Conservation (phyloP, 2,329 filamentous ascomycete genomes). For the Balansia obtecta region DNA sequence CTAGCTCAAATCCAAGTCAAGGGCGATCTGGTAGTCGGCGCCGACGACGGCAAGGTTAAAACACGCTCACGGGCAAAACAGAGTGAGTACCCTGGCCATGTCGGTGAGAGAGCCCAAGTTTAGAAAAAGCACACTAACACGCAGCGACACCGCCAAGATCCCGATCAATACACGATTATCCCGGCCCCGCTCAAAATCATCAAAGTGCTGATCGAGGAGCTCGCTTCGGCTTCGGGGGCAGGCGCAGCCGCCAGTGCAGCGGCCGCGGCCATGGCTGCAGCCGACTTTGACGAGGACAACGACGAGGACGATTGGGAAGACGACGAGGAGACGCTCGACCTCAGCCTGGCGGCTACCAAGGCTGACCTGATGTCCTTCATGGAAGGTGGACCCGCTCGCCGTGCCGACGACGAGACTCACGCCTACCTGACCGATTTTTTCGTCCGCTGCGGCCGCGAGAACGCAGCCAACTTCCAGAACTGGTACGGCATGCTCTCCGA, state of each 20-base stretch:
- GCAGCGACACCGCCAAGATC: constrained; percentile 38
- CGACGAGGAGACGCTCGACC: constrained; percentile 61
- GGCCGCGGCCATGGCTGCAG: constrained; percentile 48
- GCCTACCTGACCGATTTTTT: constrained; percentile 78
- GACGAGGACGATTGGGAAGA: constrained; percentile 87
- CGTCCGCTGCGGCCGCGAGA: constrained; percentile 41
- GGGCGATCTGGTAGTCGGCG: constrained; percentile 75
- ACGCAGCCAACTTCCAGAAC: constrained; percentile 41
- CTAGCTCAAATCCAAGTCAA: constrained; percentile 72
- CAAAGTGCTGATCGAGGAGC: constrained; percentile 89
- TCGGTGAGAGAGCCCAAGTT: neutral
- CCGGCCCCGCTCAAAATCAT: constrained; percentile 87
- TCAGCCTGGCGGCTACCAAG: constrained; percentile 57
- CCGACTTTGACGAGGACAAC: constrained; percentile 48
- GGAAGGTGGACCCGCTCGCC: constrained; percentile 46
- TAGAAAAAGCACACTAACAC: neutral
- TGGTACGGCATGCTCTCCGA: constrained; percentile 45
- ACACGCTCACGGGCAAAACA: constrained; percentile 81
- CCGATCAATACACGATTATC: constrained; percentile 80
- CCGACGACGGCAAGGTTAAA: constrained; percentile 70
- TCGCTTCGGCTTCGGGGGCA: constrained; percentile 66
- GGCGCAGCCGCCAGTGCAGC: constrained; percentile 47
- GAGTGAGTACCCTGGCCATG: constrained; percentile 40
- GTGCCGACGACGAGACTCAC: constrained; percentile 83
- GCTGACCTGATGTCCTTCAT: constrained; percentile 71